phyloP scores from a whole-genome alignment of 306 rosid genomes.

The Casuarina equisetifolia region DNA sequence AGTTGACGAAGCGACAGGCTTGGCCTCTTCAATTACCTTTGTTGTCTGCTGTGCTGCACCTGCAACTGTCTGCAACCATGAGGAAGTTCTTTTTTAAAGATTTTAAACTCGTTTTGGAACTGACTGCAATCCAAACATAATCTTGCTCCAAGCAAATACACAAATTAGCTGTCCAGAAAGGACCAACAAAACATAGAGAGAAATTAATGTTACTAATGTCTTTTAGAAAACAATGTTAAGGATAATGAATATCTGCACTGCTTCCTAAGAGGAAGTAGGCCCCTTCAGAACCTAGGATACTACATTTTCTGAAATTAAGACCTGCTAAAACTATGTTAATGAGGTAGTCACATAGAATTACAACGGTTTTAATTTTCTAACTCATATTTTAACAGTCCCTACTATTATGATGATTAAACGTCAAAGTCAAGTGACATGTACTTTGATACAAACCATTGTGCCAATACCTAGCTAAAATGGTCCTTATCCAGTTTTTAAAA shows the following conservation, averaged over 20 bases:
- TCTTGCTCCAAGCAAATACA: background rate
- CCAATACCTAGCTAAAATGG: too few relatives aligned
- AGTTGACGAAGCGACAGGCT: constrained; percentile 82
- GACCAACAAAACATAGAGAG: background rate
- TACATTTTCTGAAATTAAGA: background rate
- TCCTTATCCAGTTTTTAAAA: too few relatives aligned
- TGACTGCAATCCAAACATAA: background rate
- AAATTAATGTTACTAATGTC: background rate
- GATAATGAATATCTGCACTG: background rate
- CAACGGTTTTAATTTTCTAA: too few relatives aligned
- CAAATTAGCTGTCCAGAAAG: background rate
- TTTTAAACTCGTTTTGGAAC: background rate
- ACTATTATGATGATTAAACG: background rate
- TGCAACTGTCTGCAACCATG: constrained; percentile 64
- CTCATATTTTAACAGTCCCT: background rate
- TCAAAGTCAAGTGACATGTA: background rate
- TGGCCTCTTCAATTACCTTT: constrained; percentile 78
- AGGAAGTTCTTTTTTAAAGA: constrained; percentile 8
- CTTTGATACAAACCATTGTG: background rate
- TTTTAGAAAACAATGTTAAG: background rate
- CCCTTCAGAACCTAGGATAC: background rate
- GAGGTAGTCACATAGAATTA: background rate
- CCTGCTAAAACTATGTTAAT: background rate
- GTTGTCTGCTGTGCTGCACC: constrained; percentile 83
- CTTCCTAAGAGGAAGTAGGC: background rate